These are phyloP conservation scores for Candida silvicultrix DNA, from an alignment of 805 yeast species.

Conservation along the genomic window DNA sequence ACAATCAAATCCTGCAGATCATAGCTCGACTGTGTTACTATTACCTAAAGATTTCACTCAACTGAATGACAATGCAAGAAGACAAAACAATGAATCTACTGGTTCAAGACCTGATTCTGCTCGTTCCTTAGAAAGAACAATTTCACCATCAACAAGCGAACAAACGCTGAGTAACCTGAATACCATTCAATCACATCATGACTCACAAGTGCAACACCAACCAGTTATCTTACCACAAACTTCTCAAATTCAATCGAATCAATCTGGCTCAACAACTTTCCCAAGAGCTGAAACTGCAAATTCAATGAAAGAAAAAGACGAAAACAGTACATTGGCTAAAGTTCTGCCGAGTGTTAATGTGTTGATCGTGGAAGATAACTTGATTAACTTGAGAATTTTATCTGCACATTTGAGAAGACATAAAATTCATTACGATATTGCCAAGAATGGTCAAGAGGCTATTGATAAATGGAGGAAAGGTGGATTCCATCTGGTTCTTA, in stretches of 20 bases:
- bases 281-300: not conserved
- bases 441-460: slow-evolving; percentile 93
- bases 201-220: not conserved
- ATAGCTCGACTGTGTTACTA: slow-evolving; percentile 18
- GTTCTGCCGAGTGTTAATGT: slow-evolving; percentile 88
- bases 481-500: slow-evolving; percentile 87
- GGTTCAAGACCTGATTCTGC: not conserved
- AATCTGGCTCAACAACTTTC: not conserved
- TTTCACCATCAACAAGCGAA: not conserved
- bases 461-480: slow-evolving; percentile 92
- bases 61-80: not conserved
- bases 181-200: not conserved
- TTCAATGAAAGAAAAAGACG: slow-evolving; percentile 7
- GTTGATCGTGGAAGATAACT: slow-evolving; percentile 92
- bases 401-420: slow-evolving; percentile 84
- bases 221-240: not conserved
- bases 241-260: not conserved
- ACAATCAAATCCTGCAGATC: slow-evolving; percentile 21
- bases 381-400: slow-evolving; percentile 86
- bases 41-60: slow-evolving; percentile 12
- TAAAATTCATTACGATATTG: slow-evolving; percentile 76
- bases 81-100: not conserved
- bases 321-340: slow-evolving; percentile 34
- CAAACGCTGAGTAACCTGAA: not conserved
- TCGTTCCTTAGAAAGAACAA: not conserved